Evolutionary conservation across 2,329 filamentous ascomycete species (phyloP).

Genomic region (Periconia sp.): DNA sequence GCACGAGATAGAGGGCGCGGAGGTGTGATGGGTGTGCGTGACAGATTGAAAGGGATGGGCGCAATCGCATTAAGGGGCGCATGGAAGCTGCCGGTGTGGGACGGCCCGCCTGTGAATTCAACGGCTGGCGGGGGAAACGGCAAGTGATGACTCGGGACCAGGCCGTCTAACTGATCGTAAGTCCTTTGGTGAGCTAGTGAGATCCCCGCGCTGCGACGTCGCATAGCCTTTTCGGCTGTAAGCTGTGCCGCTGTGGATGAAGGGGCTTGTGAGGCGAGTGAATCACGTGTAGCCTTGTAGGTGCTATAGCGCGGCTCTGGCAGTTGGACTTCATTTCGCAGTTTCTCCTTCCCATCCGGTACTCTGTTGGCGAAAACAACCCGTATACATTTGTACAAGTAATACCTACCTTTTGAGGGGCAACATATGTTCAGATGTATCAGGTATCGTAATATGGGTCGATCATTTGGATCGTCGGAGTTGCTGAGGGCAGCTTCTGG

Average conservation of each 20-base stretch:
- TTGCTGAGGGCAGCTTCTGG: slow-evolving; percentile 56
- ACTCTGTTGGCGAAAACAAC: slow-evolving; percentile 97
- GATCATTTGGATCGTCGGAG: slow-evolving; percentile 57
- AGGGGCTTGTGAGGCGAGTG: slow-evolving; percentile 20
- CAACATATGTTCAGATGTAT: slow-evolving; percentile 93
- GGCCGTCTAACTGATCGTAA: slow-evolving; percentile 27
- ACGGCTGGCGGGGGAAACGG: slow-evolving; percentile 35
- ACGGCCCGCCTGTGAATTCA: slow-evolving; percentile 30
- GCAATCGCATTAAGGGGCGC: slow-evolving; percentile 45
- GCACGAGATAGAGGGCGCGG: slow-evolving; percentile 37
- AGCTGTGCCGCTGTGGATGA: slow-evolving; percentile 24
- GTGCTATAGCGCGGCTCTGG: slow-evolving; percentile 84
- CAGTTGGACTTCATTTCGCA: slow-evolving; percentile 85
- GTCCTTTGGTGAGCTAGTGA: slow-evolving; percentile 27
- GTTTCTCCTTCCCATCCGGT: slow-evolving; percentile 89
- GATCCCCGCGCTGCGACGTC: slow-evolving; percentile 37
- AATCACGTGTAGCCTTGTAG: slow-evolving; percentile 68
- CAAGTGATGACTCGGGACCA: slow-evolving; percentile 17
- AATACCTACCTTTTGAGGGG: slow-evolving; percentile 79
- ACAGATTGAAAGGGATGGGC: slow-evolving; percentile 55
- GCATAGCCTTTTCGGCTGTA: slow-evolving; percentile 26
- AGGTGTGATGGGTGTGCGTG: slow-evolving; percentile 22
- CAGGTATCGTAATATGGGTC: slow-evolving; percentile 81
- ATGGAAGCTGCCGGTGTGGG: slow-evolving; percentile 19
- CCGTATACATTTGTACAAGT: slow-evolving; percentile 86